Evolutionary conservation across 768 basidiomycete species (phyloP), one percentile per base, ranked within the genome.

Genomic region (Phaeolepiota aurea): DNA sequence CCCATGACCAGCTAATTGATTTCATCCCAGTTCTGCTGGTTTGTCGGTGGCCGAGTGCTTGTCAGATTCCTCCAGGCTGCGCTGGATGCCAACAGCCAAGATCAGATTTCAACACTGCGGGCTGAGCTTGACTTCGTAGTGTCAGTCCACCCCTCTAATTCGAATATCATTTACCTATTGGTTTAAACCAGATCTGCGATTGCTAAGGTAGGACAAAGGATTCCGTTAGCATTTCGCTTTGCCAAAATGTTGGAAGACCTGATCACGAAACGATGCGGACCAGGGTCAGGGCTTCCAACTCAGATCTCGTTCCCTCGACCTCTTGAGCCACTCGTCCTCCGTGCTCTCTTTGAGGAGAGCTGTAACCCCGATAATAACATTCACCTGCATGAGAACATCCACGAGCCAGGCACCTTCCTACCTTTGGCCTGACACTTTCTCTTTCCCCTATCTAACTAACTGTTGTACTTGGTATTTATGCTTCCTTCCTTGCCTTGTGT

Each of bases 91-190:
- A 71, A 75, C 14, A 71, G 70, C 42, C 50, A 62, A 18, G 77
- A 79, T 20, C 79, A 82, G 53, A 65, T 74, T n/a, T 51, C 69
- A 1, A 77, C 72, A 10, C 54, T 87, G 5, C 73, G 71, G 14
- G 61, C 66, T 9, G 86, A 88, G 55, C 61, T 86, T 20, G 76
- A 77, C 41, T 83, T 82, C 51, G 67, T 86, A n/a, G 68, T 73
- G 82, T 82, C 37, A 37, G 77, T 63, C 18, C 20, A 3, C 22
- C 14, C n/a, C 21, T 18, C n/a, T 36, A 5, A 16, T 36, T 28
- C 41, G 38, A 19, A 41, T 37, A 15, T 31, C 16, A 32, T 25
- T 36, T 41, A 30, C 32, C 35, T 36, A 30, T 22, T 14, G 22
- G 22, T 22, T 36, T 37, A 35, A 25, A 41, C 3, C 41, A 84